phyloP scores from a whole-genome alignment of 164 flowering plant species.

The Magnolia sinica region DNA sequence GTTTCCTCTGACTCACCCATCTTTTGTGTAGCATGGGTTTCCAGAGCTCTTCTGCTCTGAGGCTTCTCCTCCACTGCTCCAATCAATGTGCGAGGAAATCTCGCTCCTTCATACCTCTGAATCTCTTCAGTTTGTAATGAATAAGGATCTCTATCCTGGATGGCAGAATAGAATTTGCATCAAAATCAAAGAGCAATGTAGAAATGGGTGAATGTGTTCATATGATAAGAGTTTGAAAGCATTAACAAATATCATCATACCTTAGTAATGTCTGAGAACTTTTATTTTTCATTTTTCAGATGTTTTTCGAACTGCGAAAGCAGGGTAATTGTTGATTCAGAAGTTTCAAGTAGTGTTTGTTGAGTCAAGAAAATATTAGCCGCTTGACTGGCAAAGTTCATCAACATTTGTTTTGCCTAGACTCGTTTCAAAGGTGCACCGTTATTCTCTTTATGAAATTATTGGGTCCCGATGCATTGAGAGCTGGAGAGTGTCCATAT shows the following conservation, averaged over 20 bases:
- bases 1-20: conserved; percentile 43
- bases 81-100: conserved; percentile 31
- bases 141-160: conserved; percentile 54
- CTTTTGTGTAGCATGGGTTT: conserved; percentile 58
- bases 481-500: not conserved
- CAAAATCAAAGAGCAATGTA: not conserved
- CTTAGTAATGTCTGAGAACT: not conserved
- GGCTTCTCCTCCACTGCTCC: conserved; percentile 26
- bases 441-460: not conserved
- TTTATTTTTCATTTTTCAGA: not conserved
- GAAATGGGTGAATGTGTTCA: not conserved
- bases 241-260: too few species aligned
- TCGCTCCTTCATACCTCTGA: conserved; percentile 46
- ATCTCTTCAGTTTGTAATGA: conserved; percentile 60
- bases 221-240: not conserved
- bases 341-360: not conserved
- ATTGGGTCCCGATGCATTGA: not conserved
- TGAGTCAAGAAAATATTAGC: not conserved
- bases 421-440: not conserved
- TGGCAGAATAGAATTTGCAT: not conserved
- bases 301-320: too few species aligned
- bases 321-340: not conserved
- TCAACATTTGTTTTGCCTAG: not conserved
- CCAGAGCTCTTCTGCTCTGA: conserved; percentile 46
- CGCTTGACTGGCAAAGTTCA: not conserved